Conservation (phyloP, 2,329 filamentous ascomycete genomes). For the Paecilomyces formosus region DNA sequence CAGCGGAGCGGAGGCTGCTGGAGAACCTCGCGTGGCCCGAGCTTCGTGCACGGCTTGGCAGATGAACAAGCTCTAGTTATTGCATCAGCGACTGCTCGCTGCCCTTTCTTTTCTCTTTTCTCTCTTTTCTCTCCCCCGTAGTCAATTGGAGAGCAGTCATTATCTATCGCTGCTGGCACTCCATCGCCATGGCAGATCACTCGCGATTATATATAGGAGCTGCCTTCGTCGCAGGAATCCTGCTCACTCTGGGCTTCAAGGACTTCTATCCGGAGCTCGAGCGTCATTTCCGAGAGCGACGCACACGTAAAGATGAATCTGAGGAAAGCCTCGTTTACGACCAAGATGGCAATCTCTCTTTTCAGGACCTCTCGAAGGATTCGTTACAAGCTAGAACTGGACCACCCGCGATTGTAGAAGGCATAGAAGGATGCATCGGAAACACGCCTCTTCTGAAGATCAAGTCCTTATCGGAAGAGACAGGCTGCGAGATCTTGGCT, state of each 20-base stretch:
- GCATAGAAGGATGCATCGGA: slow-evolving; percentile 87
- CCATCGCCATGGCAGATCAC: slow-evolving; percentile 22
- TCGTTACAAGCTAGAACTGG: slow-evolving; percentile 18
- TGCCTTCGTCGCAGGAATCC: slow-evolving; percentile 70
- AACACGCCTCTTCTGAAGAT: slow-evolving; percentile 86
- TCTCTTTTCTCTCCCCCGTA: slow-evolving; percentile 1
- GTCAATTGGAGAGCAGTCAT: background rate
- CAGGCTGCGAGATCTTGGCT: slow-evolving; percentile 80
- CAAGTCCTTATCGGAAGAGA: slow-evolving; percentile 74
- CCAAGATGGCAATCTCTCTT: slow-evolving; percentile 39
- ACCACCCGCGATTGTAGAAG: slow-evolving; percentile 54
- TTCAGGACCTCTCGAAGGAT: slow-evolving; percentile 40
- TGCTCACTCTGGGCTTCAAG: slow-evolving; percentile 70
- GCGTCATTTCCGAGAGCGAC: slow-evolving; percentile 47
- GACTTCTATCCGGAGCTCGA: slow-evolving; percentile 72
- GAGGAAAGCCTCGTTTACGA: background rate
- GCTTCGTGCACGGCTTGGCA: slow-evolving; percentile 10
- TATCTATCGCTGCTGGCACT: background rate
- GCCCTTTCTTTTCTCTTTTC: background rate
- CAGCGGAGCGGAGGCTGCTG: background rate
- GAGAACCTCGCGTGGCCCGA: slow-evolving; percentile 12
- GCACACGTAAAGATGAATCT: slow-evolving; percentile 21
- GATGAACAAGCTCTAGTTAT: background rate
- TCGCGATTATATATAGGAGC: slow-evolving; percentile 52
- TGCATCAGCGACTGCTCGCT: background rate